A percentile compares a stretch with the other conserved stretches of the same genome.
These are phyloP conservation scores for Phytophthora pinifolia DNA, from an alignment of 352 stramenopile species.

Conservation along the genomic window DNA sequence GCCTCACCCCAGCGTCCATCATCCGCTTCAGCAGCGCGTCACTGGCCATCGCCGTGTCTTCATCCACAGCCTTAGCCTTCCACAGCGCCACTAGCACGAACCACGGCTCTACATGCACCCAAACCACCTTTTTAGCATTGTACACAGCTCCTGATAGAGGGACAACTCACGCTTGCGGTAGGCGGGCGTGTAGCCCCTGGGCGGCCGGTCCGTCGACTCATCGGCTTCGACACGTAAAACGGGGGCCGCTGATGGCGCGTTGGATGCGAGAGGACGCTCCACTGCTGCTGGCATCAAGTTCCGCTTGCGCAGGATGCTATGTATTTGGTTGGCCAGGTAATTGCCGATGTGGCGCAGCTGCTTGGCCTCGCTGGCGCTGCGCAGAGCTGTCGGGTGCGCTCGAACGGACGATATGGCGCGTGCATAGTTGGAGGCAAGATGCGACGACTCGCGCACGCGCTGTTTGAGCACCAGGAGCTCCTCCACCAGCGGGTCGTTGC, in stretches of 20 bases:
- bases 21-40: slow-evolving; percentile 54
- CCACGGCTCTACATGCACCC: slow-evolving; percentile 61
- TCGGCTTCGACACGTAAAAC: slow-evolving; percentile 7
- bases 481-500: slow-evolving; percentile 72
- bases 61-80: slow-evolving; percentile 35
- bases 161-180: slow-evolving; percentile 57
- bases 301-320: slow-evolving; percentile 65
- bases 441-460: slow-evolving; percentile 62
- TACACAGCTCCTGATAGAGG: too few species aligned
- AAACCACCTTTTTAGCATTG: background rate
- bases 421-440: slow-evolving; percentile 62
- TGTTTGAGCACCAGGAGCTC: slow-evolving; percentile 61
- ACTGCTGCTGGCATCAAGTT: slow-evolving; percentile 14
- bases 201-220: slow-evolving; percentile 12
- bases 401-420: slow-evolving; percentile 77
- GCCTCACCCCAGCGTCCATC: slow-evolving; percentile 43
- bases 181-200: slow-evolving; percentile 47
- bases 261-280: background rate
- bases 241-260: background rate
- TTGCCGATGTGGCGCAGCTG: slow-evolving; percentile 76
- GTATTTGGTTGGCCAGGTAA: slow-evolving; percentile 86
- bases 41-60: slow-evolving; percentile 37
- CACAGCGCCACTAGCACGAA: slow-evolving; percentile 64
- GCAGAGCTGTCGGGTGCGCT: slow-evolving; percentile 41
- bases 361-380: slow-evolving; percentile 59